These are phyloP conservation scores for Yamagishiella unicocca DNA, from an alignment of 139 green algal genomes.

Conservation along the genomic window DNA sequence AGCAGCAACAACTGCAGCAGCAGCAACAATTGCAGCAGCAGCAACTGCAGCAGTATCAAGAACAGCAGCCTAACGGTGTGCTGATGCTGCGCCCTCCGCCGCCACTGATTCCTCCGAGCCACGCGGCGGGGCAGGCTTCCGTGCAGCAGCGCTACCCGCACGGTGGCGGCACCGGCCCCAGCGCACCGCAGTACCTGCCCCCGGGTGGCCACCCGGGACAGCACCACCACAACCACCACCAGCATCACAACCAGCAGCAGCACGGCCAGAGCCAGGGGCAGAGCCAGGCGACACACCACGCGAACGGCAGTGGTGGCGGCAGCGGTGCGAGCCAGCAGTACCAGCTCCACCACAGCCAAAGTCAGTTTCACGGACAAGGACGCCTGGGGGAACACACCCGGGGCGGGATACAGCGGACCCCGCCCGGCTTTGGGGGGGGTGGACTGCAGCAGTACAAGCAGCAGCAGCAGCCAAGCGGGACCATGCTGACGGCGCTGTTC, in stretches of 20 bases:
- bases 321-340: not conserved
- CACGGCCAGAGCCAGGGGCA: not conserved
- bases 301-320: not conserved
- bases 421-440: not conserved
- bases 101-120: not conserved
- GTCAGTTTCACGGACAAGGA: not conserved
- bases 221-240: not conserved
- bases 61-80: not conserved
- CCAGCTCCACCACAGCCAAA: too few relatives aligned
- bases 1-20: not conserved
- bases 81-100: not conserved
- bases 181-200: not conserved
- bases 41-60: not conserved
- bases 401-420: not conserved
- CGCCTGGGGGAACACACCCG: not conserved
- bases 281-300: too few relatives aligned
- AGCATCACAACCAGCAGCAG: constrained; percentile 1
- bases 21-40: not conserved
- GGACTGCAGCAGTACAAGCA: not conserved
- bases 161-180: not conserved
- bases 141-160: constrained; percentile 10
- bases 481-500: constrained; percentile 5
- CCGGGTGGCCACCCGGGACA: not conserved
- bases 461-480: not conserved
- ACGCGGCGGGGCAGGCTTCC: not conserved